Evolutionary conservation across 768 basidiomycete genomes (phyloP), one percentile per base, ranked within the genome.

Genomic region (Pluteus cervinus): DNA sequence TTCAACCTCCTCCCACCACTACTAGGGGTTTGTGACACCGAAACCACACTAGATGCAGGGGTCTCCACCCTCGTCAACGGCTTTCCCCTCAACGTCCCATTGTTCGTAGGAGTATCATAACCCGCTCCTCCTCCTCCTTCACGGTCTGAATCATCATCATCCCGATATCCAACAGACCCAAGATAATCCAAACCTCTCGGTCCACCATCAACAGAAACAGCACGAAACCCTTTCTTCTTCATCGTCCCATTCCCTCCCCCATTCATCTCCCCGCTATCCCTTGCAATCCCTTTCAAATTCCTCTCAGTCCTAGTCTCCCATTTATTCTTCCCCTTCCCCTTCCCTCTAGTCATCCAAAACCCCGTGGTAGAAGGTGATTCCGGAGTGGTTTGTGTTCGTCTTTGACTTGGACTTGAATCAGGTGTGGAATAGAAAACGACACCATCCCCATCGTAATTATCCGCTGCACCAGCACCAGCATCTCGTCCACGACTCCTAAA

Each of bases 241-340:
- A 12, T 8, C 7, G 33, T 23, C 6, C 21, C 12, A 20, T 8
- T 34, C 33, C 7, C 14, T 7, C 33, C 20, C 5, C 33, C 28
- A 34, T 10, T 18, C 20, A 22, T 36, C 33, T 11, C 39, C 23
- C 16, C 37, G 7, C 25, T 21, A 12, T 29, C 36, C 1, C 7
- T 23, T 38, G 22, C 37, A 14, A 21, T 32, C 20, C 23, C 22
- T 16, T 15, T 23, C 22, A 53, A 33, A 22, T 59, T 57, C 46
- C 45, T 51, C 22, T 58, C 54, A 16, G 51, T 55, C 29, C 57
- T 34, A 34, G 30, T 41, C 29, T 30, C 38, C 43, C 39, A 42
- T 21, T 33, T 43, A 20, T 32, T 38, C 29, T 33, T 38, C 39
- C 37, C 37, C 31, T 29, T 37, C 20, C 35, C 22, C 39, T 41